Evolutionary conservation across 768 basidiomycete genomes (phyloP).

Genomic region (Russula griseocarnosa): DNA sequence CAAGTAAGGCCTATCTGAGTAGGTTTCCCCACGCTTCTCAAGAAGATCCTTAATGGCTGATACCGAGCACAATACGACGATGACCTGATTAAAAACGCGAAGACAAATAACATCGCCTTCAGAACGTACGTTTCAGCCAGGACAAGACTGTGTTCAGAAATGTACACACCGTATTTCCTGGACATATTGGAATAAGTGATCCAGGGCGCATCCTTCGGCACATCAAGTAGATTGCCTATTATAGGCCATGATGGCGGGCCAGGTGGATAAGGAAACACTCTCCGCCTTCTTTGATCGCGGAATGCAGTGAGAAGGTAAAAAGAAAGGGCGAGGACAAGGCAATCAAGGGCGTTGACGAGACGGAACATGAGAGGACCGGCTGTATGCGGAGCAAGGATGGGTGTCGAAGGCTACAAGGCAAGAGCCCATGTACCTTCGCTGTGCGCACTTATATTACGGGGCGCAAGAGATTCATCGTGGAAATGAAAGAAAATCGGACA

Average conservation of each 20-base stretch:
- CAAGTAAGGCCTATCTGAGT: background rate
- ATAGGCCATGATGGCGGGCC: constrained; percentile 2
- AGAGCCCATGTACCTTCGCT: background rate
- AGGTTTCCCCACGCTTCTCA: constrained; percentile 16
- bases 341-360: background rate
- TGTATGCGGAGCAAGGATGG: background rate
- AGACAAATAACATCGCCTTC: constrained; percentile 16
- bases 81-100: background rate
- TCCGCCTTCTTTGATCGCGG: background rate
- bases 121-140: background rate
- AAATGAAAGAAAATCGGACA: background rate
- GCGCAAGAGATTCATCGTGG: background rate
- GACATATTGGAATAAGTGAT: background rate
- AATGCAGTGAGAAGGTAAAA: background rate
- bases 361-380: background rate
- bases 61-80: constrained; percentile 2
- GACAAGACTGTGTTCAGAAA: background rate
- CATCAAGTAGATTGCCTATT: constrained; percentile 17
- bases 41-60: constrained; percentile 17
- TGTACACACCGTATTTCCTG: constrained; percentile 10
- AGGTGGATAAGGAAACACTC: constrained; percentile 1
- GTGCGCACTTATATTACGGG: background rate
- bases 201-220: constrained; percentile 3
- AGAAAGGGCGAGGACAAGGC: background rate
- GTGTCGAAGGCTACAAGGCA: background rate